phyloP scores from a whole-genome alignment of 1,284 basidiomycete species.

The Megacollybia platyphylla region DNA sequence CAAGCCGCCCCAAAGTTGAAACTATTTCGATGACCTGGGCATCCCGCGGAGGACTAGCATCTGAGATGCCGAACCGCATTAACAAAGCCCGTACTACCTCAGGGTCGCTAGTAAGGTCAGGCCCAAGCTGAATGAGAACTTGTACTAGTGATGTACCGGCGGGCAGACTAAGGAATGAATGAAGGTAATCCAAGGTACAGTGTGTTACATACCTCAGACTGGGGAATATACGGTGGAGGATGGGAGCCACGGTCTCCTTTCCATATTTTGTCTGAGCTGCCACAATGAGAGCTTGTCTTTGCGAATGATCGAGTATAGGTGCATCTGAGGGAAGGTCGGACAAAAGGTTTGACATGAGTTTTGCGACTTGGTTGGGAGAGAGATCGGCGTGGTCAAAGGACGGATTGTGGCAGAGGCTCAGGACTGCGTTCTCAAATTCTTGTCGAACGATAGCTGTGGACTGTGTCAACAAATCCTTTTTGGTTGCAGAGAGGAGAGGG shows the following conservation, averaged over 20 bases:
- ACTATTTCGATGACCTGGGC: constrained; percentile 58
- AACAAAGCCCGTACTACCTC: constrained; percentile 60
- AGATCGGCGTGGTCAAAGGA: constrained; percentile 74
- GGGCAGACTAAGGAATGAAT: constrained; percentile 35
- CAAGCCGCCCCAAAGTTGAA: constrained; percentile 48
- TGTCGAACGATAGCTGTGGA: constrained; percentile 53
- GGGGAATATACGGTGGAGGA: constrained; percentile 40
- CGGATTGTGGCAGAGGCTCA: constrained; percentile 62
- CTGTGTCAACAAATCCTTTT: constrained; percentile 60
- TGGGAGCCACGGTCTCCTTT: constrained; percentile 31
- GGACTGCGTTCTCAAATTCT: constrained; percentile 66
- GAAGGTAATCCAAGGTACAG: constrained; percentile 8
- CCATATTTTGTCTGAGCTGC: constrained; percentile 71
- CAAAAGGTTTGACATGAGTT: constrained; percentile 71
- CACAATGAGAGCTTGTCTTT: constrained; percentile 60
- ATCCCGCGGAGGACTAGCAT: constrained; percentile 56
- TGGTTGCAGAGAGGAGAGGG: constrained; percentile 57
- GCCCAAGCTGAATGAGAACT: constrained; percentile 59
- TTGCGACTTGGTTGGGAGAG: constrained; percentile 58
- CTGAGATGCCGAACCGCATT: constrained; percentile 59
- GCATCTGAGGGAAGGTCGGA: constrained; percentile 51
- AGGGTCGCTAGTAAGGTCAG: constrained; percentile 61
- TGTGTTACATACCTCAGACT: constrained; percentile 41
- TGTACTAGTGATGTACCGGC: constrained; percentile 59
- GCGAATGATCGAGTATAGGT: constrained; percentile 54